These are phyloP conservation scores for Suhomyces kunorum DNA, from an alignment of 1,139 yeast species.

Conservation along the genomic window DNA sequence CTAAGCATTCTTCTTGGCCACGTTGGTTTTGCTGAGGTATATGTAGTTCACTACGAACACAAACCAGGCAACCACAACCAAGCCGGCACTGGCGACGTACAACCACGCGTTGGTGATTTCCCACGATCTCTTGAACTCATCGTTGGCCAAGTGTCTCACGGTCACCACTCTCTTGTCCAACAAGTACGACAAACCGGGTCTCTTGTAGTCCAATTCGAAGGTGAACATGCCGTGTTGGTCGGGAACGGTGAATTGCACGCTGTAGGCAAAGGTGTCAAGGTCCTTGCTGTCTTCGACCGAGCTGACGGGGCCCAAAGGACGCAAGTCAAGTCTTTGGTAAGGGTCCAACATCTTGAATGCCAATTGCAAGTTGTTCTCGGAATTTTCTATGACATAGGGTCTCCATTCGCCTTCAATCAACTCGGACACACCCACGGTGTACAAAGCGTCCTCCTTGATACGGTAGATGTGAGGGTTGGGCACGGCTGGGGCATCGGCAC, in stretches of 20 bases:
- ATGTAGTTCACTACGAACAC: slow-evolving; percentile 69
- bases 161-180: slow-evolving; percentile 71
- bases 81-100: slow-evolving; percentile 68
- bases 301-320: slow-evolving; percentile 43
- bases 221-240: slow-evolving; percentile 98
- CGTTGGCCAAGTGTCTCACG: slow-evolving; percentile 92
- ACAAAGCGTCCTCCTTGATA: slow-evolving; percentile 66
- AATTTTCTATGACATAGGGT: slow-evolving; percentile 53
- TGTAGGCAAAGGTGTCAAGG: slow-evolving; percentile 40
- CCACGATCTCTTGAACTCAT: slow-evolving; percentile 93
- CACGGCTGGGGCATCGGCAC: slow-evolving; percentile 44
- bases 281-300: slow-evolving; percentile 48
- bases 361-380: slow-evolving; percentile 67
- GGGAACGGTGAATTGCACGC: slow-evolving; percentile 65
- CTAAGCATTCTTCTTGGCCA: slow-evolving; percentile 35
- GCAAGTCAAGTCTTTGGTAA: slow-evolving; percentile 74
- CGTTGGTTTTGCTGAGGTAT: slow-evolving; percentile 40
- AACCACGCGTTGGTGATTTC: slow-evolving; percentile 93
- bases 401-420: slow-evolving; percentile 66
- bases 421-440: slow-evolving; percentile 66
- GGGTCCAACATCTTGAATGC: slow-evolving; percentile 94
- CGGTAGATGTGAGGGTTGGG: slow-evolving; percentile 58
- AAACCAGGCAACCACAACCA: slow-evolving; percentile 77
- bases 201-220: slow-evolving; percentile 73
- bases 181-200: slow-evolving; percentile 75